Evolutionary conservation across 306 rosid genomes (phyloP), one percentile per base, ranked within the genome.

Genomic region (Pterocarpus macrocarpus): DNA sequence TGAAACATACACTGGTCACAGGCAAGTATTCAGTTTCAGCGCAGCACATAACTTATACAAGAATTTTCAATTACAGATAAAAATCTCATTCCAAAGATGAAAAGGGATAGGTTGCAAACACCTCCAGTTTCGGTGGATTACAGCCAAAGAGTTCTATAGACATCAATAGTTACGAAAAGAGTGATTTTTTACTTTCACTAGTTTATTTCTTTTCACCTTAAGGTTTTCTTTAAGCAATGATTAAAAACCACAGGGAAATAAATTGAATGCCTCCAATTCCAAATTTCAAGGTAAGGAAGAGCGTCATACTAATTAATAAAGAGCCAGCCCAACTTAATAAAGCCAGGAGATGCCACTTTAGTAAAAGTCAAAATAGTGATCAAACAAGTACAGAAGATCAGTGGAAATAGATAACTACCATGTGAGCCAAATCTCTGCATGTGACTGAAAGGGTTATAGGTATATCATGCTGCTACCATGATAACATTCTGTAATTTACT

Each of bases 11-110:
- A 76, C 64, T 57, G 28, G 28, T 22, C 28, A 22, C 28, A 22
- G 81, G 69, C 74, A 68, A 45, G 76, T 17, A 83, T 62, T 70
- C 55, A 41, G 22, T 70, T 71, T 57, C 71, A 67, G 73, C 5
- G 36, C 5, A 49, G 43, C 34, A 47, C 41, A 38, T 47, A 49
- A 62, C 62, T 53, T 57, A 68, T 39, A 49, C 64, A 64, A 30
- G 73, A 47, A 49, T 35, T 58, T 62, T 64, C 32, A 30, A 16
- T n/a, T 30, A 47, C 58, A 65, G 17, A 77, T 58, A 4, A 64
- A 66, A 49, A 41, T 71, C 82, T 57, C 70, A 38, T 30, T 63
- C 22, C 35, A 52, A 38, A 41, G 45, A 72, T 64, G 69, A 45
- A 70, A 59, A 15, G 33, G 41, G 61, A 53, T 8, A 69, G 33